phyloP scores from a whole-genome alignment of 768 basidiomycete genomes.

The Termitomyces eurrhizus region DNA sequence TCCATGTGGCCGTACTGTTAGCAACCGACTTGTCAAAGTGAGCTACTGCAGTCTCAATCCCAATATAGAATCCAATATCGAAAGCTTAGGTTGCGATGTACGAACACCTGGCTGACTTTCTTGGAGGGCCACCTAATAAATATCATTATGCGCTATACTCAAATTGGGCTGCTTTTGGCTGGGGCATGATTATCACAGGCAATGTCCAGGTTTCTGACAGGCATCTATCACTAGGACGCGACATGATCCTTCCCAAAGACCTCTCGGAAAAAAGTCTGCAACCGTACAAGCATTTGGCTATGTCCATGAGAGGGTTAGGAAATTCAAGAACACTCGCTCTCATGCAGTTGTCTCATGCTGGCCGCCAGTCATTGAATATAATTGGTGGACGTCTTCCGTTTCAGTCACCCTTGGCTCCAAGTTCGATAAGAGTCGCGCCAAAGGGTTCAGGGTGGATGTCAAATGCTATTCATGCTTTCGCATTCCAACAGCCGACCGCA shows the following conservation, averaged over 20 bases:
- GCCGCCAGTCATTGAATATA: constrained; percentile 78
- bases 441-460: constrained; percentile 26
- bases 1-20: constrained; percentile 38
- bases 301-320: constrained; percentile 40
- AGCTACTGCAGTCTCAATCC: background rate
- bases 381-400: constrained; percentile 65
- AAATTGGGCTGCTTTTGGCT: constrained; percentile 69
- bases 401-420: constrained; percentile 65
- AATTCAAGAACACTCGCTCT: constrained; percentile 46
- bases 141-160: constrained; percentile 64
- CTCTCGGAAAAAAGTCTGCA: constrained; percentile 38
- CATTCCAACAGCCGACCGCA: constrained; percentile 61
- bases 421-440: constrained; percentile 49
- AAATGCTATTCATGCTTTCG: constrained; percentile 34
- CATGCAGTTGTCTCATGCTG: constrained; percentile 80
- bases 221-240: constrained; percentile 71
- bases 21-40: constrained; percentile 56
- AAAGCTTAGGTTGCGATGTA: constrained; percentile 80
- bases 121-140: constrained; percentile 70
- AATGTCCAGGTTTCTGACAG: constrained; percentile 66
- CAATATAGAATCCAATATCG: background rate
- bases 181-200: constrained; percentile 90
- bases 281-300: constrained; percentile 49
- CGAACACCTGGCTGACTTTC: constrained; percentile 67
- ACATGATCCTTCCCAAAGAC: constrained; percentile 53